phyloP scores from a whole-genome alignment of 805 yeast genomes.

The Starmerella apicola region DNA sequence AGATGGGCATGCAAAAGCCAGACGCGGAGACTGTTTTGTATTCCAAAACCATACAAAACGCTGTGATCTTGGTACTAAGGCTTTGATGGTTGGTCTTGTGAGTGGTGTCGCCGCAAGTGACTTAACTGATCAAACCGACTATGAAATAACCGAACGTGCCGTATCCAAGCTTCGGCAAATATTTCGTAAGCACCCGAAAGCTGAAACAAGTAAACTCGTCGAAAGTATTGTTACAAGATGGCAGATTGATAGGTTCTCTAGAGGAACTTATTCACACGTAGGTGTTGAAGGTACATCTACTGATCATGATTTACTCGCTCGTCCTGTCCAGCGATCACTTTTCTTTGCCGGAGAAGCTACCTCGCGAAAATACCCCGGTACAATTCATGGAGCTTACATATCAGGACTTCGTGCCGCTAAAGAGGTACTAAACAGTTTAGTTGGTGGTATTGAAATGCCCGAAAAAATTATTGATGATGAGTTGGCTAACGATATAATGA shows the following conservation, averaged over 20 bases:
- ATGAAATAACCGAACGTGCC: slow-evolving; percentile 27
- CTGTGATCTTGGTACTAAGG: slow-evolving; percentile 25
- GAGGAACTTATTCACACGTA: slow-evolving; percentile 59
- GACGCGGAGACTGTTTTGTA: slow-evolving; percentile 30
- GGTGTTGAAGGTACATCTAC: slow-evolving; percentile 34
- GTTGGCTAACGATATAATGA: background rate
- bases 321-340: slow-evolving; percentile 28
- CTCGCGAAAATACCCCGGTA: slow-evolving; percentile 31
- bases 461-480: slow-evolving; percentile 24
- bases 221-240: slow-evolving; percentile 48
- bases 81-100: slow-evolving; percentile 30
- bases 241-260: slow-evolving; percentile 65
- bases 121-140: slow-evolving; percentile 26
- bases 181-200: slow-evolving; percentile 20
- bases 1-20: background rate
- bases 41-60: slow-evolving; percentile 29
- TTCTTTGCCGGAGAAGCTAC: slow-evolving; percentile 37
- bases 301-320: slow-evolving; percentile 32
- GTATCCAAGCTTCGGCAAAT: slow-evolving; percentile 23
- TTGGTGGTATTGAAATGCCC: slow-evolving; percentile 32
- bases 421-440: slow-evolving; percentile 30
- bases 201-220: slow-evolving; percentile 21
- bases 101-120: slow-evolving; percentile 31
- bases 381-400: slow-evolving; percentile 34
- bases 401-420: slow-evolving; percentile 34